These are phyloP conservation scores for Paraphysoderma sedebokerense DNA, from an alignment of 371 early-diverging fungal species.

Conservation along the genomic window DNA sequence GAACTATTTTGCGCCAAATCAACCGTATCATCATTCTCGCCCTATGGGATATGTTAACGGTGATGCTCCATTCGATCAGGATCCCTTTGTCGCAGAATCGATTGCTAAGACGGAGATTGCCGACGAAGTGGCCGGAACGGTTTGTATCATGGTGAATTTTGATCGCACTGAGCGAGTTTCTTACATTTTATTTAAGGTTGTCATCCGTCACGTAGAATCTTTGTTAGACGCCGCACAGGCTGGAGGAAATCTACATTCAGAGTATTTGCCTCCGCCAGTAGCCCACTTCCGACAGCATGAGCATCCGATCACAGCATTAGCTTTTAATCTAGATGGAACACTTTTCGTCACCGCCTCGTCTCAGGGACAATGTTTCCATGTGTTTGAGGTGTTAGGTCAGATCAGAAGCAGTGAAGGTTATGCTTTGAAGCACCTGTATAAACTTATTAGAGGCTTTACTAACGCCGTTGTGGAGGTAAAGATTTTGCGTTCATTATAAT, in stretches of 20 bases:
- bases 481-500: too few relatives aligned
- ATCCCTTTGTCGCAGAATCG: constrained; percentile 4
- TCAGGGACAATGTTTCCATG: constrained; percentile 56
- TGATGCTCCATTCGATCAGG: neutral
- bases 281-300: constrained; percentile 60
- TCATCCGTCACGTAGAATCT: constrained; percentile 25
- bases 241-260: constrained; percentile 15
- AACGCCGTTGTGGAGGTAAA: too few relatives aligned
- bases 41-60: neutral
- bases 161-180: constrained; percentile 1
- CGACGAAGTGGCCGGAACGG: neutral
- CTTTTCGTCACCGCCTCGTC: constrained; percentile 50
- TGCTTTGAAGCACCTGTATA: too few relatives aligned
- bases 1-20: constrained; percentile 19
- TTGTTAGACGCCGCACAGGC: constrained; percentile 10
- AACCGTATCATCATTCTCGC: neutral
- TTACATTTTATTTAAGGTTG: constrained; percentile 16
- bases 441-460: too few relatives aligned
- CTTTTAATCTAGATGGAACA: constrained; percentile 47
- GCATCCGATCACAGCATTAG: constrained; percentile 42
- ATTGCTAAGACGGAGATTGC: neutral
- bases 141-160: neutral
- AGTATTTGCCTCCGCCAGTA: constrained; percentile 21
- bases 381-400: too few relatives aligned
- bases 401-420: too few relatives aligned